Conservation (phyloP, 345 rosid species). For the Brassica incana region DNA sequence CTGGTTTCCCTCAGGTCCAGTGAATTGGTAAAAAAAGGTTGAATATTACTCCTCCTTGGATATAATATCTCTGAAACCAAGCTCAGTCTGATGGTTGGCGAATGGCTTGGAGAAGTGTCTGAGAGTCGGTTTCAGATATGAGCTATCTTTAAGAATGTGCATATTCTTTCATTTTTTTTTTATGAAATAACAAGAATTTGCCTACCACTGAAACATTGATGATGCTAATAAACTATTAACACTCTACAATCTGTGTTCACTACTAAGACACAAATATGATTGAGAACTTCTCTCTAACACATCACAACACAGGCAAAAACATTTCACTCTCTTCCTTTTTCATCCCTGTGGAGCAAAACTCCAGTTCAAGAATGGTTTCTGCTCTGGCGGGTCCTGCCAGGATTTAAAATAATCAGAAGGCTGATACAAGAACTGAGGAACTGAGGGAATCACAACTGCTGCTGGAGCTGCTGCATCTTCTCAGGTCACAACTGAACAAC, state of each 20-base stretch:
- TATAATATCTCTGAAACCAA: not conserved
- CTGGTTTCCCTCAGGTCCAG: not conserved
- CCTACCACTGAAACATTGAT: constrained; percentile 22
- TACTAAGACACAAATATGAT: constrained; percentile 14
- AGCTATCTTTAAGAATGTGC: constrained; percentile 17
- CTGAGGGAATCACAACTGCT: no score
- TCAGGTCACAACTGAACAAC: no score
- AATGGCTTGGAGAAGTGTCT: no score
- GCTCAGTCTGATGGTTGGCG: not conserved
- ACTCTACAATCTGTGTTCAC: constrained; percentile 19
- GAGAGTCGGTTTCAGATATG: not conserved
- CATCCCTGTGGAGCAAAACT: constrained; percentile 24
- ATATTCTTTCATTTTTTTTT: not conserved
- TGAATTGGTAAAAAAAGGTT: not conserved
- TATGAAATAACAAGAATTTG: constrained; percentile 27
- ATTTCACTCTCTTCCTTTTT: not conserved
- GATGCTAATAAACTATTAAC: constrained; percentile 33
- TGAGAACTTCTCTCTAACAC: constrained; percentile 19
- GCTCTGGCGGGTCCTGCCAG: constrained; percentile 31
- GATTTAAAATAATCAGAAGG: constrained; percentile 23
- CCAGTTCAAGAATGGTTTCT: constrained; percentile 42
- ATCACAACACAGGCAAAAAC: constrained; percentile 4
- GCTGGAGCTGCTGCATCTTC: no score
- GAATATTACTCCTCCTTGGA: not conserved
- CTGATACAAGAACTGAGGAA: constrained; percentile 51